Evolutionary conservation across 2,329 filamentous ascomycete genomes (phyloP).

Genomic region (Cytospora piceae): DNA sequence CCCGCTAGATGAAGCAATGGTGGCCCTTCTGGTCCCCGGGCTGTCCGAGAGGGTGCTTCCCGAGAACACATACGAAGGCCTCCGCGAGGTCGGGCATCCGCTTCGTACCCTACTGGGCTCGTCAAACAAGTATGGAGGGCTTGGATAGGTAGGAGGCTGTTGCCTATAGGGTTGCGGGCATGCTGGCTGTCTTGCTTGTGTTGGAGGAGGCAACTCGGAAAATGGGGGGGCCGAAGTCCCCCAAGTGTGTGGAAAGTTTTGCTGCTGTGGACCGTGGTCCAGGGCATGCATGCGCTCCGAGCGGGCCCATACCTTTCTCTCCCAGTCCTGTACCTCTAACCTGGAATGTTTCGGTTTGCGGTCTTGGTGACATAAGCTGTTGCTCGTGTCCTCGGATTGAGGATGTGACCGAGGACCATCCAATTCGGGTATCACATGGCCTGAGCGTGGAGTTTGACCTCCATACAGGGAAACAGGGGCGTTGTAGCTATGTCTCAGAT

Average conservation of each 20-base stretch:
- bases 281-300: not conserved
- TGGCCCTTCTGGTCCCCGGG: slow-evolving; percentile 13
- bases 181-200: not conserved
- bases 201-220: not conserved
- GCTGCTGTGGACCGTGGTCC: not conserved
- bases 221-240: not conserved
- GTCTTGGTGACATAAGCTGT: not conserved
- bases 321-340: not conserved
- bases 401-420: not conserved
- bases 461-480: not conserved
- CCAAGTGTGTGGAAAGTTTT: not conserved
- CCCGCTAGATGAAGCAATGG: not conserved
- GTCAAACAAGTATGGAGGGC: slow-evolving; percentile 3
- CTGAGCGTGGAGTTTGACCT: not conserved
- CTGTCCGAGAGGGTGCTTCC: slow-evolving; percentile 8
- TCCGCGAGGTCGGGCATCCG: not conserved
- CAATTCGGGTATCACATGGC: not conserved
- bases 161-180: not conserved
- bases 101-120: not conserved
- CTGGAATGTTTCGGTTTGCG: not conserved
- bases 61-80: slow-evolving; percentile 19
- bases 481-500: not conserved
- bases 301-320: not conserved
- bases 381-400: not conserved
- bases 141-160: slow-evolving; percentile 1